Percentiles rank a stretch among this genome's conserved stretches.
phyloP scores from a whole-genome alignment of 768 basidiomycete genomes.

The Kwoniella mangroviensis region DNA sequence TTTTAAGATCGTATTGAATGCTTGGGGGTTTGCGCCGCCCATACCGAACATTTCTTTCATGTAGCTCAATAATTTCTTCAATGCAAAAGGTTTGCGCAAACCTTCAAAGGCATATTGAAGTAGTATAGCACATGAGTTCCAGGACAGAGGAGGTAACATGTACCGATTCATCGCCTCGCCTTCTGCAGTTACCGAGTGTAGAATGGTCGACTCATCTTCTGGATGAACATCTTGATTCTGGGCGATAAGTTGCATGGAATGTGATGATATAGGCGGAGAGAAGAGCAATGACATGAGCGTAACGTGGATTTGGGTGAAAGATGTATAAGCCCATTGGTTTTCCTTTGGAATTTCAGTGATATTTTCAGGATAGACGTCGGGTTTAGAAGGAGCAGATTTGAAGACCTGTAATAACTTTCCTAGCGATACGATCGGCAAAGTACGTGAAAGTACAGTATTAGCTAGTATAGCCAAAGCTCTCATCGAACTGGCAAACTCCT shows the following conservation, averaged over 20 bases:
- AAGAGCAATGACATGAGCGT: conserved; percentile 54
- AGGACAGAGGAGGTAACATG: conserved; percentile 38
- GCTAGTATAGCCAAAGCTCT: conserved; percentile 54
- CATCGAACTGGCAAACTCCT: conserved; percentile 42
- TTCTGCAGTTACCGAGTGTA: background rate
- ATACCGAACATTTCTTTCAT: conserved; percentile 33
- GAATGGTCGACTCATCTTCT: background rate
- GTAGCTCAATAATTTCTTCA: conserved; percentile 35
- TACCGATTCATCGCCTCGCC: conserved; percentile 24
- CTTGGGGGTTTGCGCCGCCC: conserved; percentile 22
- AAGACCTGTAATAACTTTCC: conserved; percentile 42
- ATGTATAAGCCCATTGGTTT: conserved; percentile 50
- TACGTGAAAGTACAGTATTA: conserved; percentile 53
- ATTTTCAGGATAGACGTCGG: conserved; percentile 49
- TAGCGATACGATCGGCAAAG: conserved; percentile 49
- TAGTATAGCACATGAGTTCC: conserved; percentile 38
- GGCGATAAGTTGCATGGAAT: conserved; percentile 32
- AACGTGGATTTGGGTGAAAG: conserved; percentile 52
- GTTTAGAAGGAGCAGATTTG: conserved; percentile 32
- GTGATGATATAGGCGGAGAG: conserved; percentile 45
- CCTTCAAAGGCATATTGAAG: conserved; percentile 38
- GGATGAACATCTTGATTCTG: conserved; percentile 7
- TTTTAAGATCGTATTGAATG: conserved; percentile 33
- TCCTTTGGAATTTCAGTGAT: conserved; percentile 18
- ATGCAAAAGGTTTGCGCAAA: conserved; percentile 23